These are phyloP conservation scores for Metschnikowia chrysomelidarum DNA, from an alignment of 805 yeast species.

Conservation along the genomic window DNA sequence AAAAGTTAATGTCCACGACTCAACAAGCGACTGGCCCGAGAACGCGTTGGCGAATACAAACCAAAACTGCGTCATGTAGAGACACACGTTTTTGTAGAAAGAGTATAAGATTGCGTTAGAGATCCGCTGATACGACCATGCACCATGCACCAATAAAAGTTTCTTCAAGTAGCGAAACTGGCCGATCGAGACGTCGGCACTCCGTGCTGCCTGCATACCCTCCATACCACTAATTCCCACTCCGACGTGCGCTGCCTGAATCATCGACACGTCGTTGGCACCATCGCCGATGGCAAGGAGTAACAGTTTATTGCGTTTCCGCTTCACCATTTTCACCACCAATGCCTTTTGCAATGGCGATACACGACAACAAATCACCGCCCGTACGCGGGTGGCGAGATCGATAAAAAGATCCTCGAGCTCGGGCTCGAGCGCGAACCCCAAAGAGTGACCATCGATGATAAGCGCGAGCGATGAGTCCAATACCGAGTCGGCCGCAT, in stretches of 20 bases:
- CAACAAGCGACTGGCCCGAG: slow-evolving; percentile 94
- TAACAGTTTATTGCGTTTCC: slow-evolving; percentile 66
- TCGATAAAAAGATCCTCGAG: slow-evolving; percentile 76
- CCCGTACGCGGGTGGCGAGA: slow-evolving; percentile 83
- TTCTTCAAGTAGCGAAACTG: slow-evolving; percentile 87
- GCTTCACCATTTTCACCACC: slow-evolving; percentile 91
- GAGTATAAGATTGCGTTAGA: slow-evolving; percentile 91
- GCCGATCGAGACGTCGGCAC: slow-evolving; percentile 96
- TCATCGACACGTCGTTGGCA: slow-evolving; percentile 98
- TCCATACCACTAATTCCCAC: slow-evolving; percentile 99
- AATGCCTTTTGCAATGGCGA: slow-evolving; percentile 96
- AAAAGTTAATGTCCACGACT: slow-evolving; percentile 96
- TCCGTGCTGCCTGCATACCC: slow-evolving; percentile 98
- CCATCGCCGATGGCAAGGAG: slow-evolving; percentile 97
- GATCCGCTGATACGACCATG: slow-evolving; percentile 96
- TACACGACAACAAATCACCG: slow-evolving; percentile 97
- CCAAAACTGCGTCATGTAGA: slow-evolving; percentile 99
- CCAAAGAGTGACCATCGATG: slow-evolving; percentile 91
- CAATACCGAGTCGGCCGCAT: slow-evolving; percentile 55
- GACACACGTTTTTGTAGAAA: slow-evolving; percentile 91
- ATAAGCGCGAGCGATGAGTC: slow-evolving; percentile 79
- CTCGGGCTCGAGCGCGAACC: slow-evolving; percentile 78
- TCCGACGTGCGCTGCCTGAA: slow-evolving; percentile 99
- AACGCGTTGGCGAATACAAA: slow-evolving; percentile 88
- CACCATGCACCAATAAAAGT: slow-evolving; percentile 86